Evolutionary conservation across 2,329 filamentous ascomycete genomes (phyloP), one percentile per base, ranked within the genome.

Genomic region (Colletotrichum brevisporum): DNA sequence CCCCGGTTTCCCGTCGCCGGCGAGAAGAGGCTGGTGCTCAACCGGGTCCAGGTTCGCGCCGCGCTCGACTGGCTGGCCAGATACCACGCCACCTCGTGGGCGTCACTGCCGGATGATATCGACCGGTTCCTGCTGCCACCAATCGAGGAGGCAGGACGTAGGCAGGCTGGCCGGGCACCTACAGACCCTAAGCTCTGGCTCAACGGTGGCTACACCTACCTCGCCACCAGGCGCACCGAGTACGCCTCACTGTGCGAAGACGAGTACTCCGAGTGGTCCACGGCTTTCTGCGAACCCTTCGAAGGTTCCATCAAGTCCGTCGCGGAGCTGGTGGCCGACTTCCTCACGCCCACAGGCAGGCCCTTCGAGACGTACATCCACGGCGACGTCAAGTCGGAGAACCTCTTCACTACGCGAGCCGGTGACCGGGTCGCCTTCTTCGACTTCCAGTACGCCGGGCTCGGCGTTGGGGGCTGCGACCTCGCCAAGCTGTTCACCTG

Each of bases 371-470:
- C 89, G 0, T 83, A 88, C 16, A 87, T 92, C 8, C 90, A 92
- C 73, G 90, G 90, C 8, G 90, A 92, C 65, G 89, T 92, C 59
- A 92, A 92, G 76, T 90, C 88, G 0, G 90, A 92, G 72, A 92
- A 92, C 67, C 82, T 92, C 6, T 91, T 91, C 73, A 88, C 87
- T 0, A 88, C 81, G 0, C 66, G 74, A 0, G 71, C 75, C 0
- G 88, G 87, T 1, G 77, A 85, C 2, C 68, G 79, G 4, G 88
- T 90, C 2, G 89, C 88, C 0, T 90, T 92, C 71, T 92, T 89
- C 73, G 91, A 92, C 75, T 92, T 92, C 64, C 90, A 92, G 72
- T 92, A 92, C 72, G 85, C 87, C 0, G 91, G 91, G 0, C 77
- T 91, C 0, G 90, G 90, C 0, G 75, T 92, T 0, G 90, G 90